These are phyloP conservation scores for Nigrograna mackinnonii DNA, from an alignment of 2,329 filamentous ascomycete species.

Conservation along the genomic window DNA sequence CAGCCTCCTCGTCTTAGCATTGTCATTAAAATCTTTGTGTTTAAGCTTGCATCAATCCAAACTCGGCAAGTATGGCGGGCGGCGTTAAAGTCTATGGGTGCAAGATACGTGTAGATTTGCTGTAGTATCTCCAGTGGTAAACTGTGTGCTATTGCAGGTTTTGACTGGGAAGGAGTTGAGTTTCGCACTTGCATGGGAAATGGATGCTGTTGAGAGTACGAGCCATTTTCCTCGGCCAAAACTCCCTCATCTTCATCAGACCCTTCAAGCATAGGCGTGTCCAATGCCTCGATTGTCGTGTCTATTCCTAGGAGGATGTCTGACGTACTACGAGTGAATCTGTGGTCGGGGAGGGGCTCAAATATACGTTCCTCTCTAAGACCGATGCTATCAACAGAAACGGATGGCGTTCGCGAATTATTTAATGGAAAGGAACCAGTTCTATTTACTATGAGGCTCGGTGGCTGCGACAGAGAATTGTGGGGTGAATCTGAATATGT, in stretches of 20 bases:
- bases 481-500: conserved; percentile 19
- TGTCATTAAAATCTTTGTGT: conserved; percentile 51
- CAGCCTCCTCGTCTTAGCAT: conserved; percentile 63
- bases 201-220: background rate
- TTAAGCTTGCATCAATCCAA: conserved; percentile 64
- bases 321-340: conserved; percentile 25
- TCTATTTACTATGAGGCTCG: conserved; percentile 18
- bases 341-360: conserved; percentile 22
- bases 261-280: conserved; percentile 6
- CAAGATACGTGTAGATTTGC: conserved; percentile 49
- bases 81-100: conserved; percentile 60
- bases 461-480: conserved; percentile 19
- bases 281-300: conserved; percentile 22
- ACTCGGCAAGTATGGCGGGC: conserved; percentile 62
- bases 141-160: background rate
- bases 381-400: conserved; percentile 22
- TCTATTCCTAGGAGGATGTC: conserved; percentile 25
- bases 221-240: background rate
- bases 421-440: conserved; percentile 13
- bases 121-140: conserved; percentile 54
- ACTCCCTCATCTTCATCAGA: conserved; percentile 7
- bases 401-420: conserved; percentile 21
- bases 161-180: conserved; percentile 1
- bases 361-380: conserved; percentile 21
- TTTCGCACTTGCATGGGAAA: no score